phyloP scores from a whole-genome alignment of 106 monocot genomes.

The Dioscorea zingiberensis region DNA sequence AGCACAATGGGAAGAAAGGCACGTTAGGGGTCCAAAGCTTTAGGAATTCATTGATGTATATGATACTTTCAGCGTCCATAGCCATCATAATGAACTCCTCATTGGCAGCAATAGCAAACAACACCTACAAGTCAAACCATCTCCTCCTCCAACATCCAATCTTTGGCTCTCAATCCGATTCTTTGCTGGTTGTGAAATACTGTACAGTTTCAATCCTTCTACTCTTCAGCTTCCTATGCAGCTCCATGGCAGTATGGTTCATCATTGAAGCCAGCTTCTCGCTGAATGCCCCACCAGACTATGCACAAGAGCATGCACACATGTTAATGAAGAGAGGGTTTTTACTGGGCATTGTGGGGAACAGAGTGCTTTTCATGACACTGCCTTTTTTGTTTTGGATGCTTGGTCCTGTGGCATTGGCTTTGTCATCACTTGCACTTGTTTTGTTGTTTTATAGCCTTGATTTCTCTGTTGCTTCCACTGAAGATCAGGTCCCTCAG shows the following conservation, averaged over 20 bases:
- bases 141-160: constrained; percentile 8
- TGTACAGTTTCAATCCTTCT: constrained; percentile 17
- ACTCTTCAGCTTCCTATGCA: constrained; percentile 29
- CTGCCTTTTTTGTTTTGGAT: constrained; percentile 32
- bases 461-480: constrained; percentile 16
- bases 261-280: constrained; percentile 33
- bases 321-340: constrained; percentile 24
- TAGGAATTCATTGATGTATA: constrained; percentile 37
- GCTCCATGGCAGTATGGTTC: constrained; percentile 28
- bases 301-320: constrained; percentile 1
- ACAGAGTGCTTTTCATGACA: constrained; percentile 23
- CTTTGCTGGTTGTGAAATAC: constrained; percentile 19
- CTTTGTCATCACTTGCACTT: constrained; percentile 24
- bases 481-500: too few species aligned
- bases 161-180: constrained; percentile 23
- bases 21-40: constrained; percentile 51
- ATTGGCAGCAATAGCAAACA: constrained; percentile 41
- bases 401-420: constrained; percentile 40
- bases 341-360: constrained; percentile 25
- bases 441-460: constrained; percentile 33
- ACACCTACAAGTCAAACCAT: constrained; percentile 20
- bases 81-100: constrained; percentile 34
- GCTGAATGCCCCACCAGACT: constrained; percentile 10
- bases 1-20: constrained; percentile 37
- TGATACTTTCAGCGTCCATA: constrained; percentile 41